These are phyloP conservation scores for Nicotiana otophora DNA, from an alignment of 257 asterid genomes.

Conservation along the genomic window DNA sequence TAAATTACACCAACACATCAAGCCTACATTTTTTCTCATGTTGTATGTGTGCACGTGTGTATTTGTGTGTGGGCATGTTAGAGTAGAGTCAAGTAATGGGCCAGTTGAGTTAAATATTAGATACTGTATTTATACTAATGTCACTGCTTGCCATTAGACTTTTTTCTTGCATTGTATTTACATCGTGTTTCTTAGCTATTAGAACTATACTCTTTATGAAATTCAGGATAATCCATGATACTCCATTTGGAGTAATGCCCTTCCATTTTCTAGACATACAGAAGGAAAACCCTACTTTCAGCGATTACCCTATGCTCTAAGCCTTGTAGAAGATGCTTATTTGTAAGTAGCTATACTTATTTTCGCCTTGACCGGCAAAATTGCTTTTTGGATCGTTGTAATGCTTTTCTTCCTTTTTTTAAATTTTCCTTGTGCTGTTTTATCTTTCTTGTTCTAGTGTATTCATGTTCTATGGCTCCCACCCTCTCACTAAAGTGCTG, in stretches of 20 bases:
- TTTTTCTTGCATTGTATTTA: not conserved
- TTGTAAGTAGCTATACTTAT: not conserved
- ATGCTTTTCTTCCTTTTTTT: not conserved
- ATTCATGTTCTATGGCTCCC: constrained; percentile 1
- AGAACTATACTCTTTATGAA: not conserved
- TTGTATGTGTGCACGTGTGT: no score
- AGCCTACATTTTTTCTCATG: no score
- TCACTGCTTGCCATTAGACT: not conserved
- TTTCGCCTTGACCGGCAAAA: not conserved
- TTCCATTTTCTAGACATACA: not conserved
- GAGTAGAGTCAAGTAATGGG: not conserved
- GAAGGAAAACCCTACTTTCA: not conserved
- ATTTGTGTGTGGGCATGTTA: no score
- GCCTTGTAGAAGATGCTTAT: not conserved
- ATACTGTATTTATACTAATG: not conserved
- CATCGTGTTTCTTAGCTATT: not conserved
- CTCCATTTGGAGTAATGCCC: not conserved
- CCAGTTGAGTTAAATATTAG: not conserved
- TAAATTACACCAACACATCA: no score
- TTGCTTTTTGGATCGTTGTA: not conserved
- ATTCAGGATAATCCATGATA: not conserved
- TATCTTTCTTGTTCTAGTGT: constrained; percentile 4
- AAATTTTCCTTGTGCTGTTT: not conserved
- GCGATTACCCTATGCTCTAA: not conserved
- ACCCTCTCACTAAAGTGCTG: not conserved